phyloP scores from a whole-genome alignment of 768 basidiomycete species.

The Cantharellus anzutake region DNA sequence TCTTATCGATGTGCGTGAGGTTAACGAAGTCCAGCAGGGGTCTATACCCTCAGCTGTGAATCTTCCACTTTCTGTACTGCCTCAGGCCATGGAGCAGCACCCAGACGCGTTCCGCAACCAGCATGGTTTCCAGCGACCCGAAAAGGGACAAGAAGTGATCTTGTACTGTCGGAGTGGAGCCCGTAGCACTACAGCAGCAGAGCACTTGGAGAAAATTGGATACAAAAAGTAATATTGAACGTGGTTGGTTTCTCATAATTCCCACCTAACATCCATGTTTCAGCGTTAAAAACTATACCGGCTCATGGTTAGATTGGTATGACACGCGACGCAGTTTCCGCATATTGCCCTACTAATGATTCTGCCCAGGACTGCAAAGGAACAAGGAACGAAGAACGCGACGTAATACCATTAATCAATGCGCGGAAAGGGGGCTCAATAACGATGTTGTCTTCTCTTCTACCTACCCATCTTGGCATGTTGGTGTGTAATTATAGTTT shows the following conservation, averaged over 20 bases:
- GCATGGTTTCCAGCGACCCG: slow-evolving; percentile 60
- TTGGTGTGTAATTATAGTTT: too few relatives aligned
- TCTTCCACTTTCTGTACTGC: slow-evolving; percentile 64
- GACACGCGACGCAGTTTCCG: neutral
- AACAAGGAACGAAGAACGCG: neutral
- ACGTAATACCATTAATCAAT: neutral
- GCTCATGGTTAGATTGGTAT: slow-evolving; percentile 76
- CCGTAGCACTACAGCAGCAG: slow-evolving; percentile 62
- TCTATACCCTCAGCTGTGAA: slow-evolving; percentile 87
- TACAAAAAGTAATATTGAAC: slow-evolving; percentile 45
- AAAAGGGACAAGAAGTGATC: slow-evolving; percentile 48
- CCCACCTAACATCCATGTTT: neutral
- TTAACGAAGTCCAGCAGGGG: slow-evolving; percentile 76
- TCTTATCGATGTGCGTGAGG: slow-evolving; percentile 83
- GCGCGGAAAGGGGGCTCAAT: neutral
- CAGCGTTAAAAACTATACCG: slow-evolving; percentile 52
- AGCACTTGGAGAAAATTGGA: slow-evolving; percentile 65
- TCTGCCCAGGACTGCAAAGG: neutral
- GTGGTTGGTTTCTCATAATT: neutral
- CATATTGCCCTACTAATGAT: neutral
- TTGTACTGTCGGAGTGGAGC: slow-evolving; percentile 87
- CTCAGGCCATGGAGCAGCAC: slow-evolving; percentile 39
- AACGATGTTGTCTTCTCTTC: too few relatives aligned
- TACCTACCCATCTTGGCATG: too few relatives aligned
- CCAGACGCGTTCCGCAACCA: slow-evolving; percentile 37